Percentiles rank a stretch among this genome's conserved stretches.
Conservation (phyloP, 805 yeast species). For the Ogataea populi-albae region DNA sequence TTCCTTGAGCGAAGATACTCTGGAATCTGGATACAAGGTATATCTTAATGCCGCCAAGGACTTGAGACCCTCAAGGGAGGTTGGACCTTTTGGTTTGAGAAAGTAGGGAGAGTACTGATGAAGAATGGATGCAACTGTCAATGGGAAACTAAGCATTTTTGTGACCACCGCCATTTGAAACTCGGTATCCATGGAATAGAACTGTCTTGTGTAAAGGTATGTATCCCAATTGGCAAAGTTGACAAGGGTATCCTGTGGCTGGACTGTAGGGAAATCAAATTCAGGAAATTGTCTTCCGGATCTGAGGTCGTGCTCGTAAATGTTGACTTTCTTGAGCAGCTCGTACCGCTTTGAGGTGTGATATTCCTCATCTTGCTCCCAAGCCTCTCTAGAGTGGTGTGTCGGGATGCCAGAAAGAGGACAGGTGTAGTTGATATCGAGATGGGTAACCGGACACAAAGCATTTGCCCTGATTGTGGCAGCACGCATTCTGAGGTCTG, state of each 20-base stretch:
- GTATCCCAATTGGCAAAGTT: slow-evolving; percentile 90
- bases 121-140: slow-evolving; percentile 79
- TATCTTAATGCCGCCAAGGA: slow-evolving; percentile 90
- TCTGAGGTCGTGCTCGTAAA: slow-evolving; percentile 91
- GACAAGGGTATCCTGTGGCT: slow-evolving; percentile 69
- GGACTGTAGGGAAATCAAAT: slow-evolving; percentile 85
- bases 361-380: slow-evolving; percentile 76
- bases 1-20: slow-evolving; percentile 64
- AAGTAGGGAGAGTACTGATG: slow-evolving; percentile 85
- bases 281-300: slow-evolving; percentile 94
- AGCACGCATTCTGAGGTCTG: slow-evolving; percentile 85
- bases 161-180: slow-evolving; percentile 94
- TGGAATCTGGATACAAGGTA: slow-evolving; percentile 74
- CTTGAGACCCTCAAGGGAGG: slow-evolving; percentile 89
- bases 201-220: slow-evolving; percentile 87
- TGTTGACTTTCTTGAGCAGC: slow-evolving; percentile 78
- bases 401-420: slow-evolving; percentile 96
- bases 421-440: slow-evolving; percentile 80
- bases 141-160: slow-evolving; percentile 89
- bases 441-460: slow-evolving; percentile 83
- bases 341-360: slow-evolving; percentile 67
- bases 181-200: slow-evolving; percentile 94
- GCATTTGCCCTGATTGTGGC: slow-evolving; percentile 86
- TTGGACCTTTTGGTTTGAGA: slow-evolving; percentile 78
- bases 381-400: slow-evolving; percentile 85